Percentiles rank a stretch among this genome's conserved stretches.
These are phyloP conservation scores for Panicum miliaceum DNA, from an alignment of 176 grass and related monocot species.

Conservation along the genomic window DNA sequence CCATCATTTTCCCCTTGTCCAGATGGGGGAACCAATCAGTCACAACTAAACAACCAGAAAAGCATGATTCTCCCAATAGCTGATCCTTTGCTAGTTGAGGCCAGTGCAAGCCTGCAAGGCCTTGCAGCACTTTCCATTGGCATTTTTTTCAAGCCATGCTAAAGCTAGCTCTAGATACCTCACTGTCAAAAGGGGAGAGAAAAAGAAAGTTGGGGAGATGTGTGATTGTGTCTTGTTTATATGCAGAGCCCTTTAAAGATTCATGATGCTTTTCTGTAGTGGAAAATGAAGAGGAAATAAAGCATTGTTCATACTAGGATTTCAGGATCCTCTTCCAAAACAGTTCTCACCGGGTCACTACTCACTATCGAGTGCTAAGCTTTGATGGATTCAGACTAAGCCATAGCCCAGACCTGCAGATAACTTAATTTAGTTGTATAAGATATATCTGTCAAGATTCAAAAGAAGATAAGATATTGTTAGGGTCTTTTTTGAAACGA, in stretches of 20 bases:
- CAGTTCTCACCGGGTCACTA: not conserved
- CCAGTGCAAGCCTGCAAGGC: slow-evolving; percentile 41
- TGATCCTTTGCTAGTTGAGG: slow-evolving; percentile 45
- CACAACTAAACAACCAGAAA: slow-evolving; percentile 35
- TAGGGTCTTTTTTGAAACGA: no score
- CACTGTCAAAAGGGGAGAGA: slow-evolving; percentile 31
- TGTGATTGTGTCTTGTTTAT: slow-evolving; percentile 9
- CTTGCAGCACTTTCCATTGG: slow-evolving; percentile 18
- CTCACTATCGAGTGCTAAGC: not conserved
- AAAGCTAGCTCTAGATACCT: slow-evolving; percentile 33
- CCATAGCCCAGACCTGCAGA: not conserved
- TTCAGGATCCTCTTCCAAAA: not conserved
- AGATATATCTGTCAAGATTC: not conserved
- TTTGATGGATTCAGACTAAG: not conserved
- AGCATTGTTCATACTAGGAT: slow-evolving; percentile 50
- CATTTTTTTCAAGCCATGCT: slow-evolving; percentile 28
- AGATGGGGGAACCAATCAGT: slow-evolving; percentile 17
- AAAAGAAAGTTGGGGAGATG: slow-evolving; percentile 12
- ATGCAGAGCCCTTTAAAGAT: slow-evolving; percentile 32
- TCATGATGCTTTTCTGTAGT: slow-evolving; percentile 30
- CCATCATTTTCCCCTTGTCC: slow-evolving; percentile 43
- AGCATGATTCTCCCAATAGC: slow-evolving; percentile 15
- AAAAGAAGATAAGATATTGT: not conserved
- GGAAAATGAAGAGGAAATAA: slow-evolving; percentile 37
- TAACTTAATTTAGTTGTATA: not conserved